Percentiles rank a stretch among this genome's conserved stretches.
These are phyloP conservation scores for Leccinum subatratum DNA, from an alignment of 1,284 basidiomycete genomes.

Conservation along the genomic window DNA sequence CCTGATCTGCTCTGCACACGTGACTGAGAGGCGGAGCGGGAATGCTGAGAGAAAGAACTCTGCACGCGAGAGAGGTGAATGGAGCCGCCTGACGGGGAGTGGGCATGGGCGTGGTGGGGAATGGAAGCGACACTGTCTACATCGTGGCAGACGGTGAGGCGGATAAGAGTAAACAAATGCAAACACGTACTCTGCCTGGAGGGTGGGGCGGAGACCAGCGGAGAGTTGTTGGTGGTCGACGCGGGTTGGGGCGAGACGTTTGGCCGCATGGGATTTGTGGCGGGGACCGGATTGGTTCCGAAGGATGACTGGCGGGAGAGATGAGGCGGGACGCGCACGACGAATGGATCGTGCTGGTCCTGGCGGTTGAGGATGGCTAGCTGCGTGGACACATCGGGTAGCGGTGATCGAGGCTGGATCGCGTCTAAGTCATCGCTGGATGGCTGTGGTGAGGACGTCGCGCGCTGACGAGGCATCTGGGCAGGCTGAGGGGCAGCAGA, in stretches of 20 bases:
- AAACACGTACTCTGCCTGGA: conserved; percentile 48
- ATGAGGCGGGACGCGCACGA: conserved; percentile 37
- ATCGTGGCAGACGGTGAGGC: conserved; percentile 8
- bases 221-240: conserved; percentile 40
- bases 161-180: conserved; percentile 12
- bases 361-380: conserved; percentile 27
- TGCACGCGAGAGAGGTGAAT: conserved; percentile 33
- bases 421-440: conserved; percentile 11
- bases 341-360: conserved; percentile 42
- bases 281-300: conserved; percentile 21
- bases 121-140: conserved; percentile 27
- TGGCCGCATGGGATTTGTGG: conserved; percentile 31
- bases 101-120: conserved; percentile 25
- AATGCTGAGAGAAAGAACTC: conserved; percentile 31
- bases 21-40: conserved; percentile 36
- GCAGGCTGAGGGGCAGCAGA: conserved; percentile 17
- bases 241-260: conserved; percentile 34
- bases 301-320: conserved; percentile 29
- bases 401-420: conserved; percentile 27
- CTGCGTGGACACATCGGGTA: conserved; percentile 17
- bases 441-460: conserved; percentile 15
- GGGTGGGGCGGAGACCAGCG: conserved; percentile 22
- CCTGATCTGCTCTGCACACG: conserved; percentile 39
- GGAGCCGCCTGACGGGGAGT: conserved; percentile 21
- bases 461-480: conserved; percentile 15